Base-by-base conservation (phyloP, 345 rosid species). In the Fremontodendron californicum region DNA sequence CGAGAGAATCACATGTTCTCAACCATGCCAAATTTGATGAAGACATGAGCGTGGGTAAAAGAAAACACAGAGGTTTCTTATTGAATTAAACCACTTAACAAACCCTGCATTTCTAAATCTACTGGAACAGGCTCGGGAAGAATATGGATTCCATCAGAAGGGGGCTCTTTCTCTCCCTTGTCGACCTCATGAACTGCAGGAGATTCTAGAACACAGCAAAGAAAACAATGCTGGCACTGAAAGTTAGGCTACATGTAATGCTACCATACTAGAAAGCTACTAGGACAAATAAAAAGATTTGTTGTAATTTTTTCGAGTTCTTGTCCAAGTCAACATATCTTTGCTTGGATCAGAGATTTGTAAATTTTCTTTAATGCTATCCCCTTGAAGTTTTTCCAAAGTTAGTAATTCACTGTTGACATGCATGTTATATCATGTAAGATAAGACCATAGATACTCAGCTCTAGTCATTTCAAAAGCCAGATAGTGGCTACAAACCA, bases 141-240 rank as follows among this genome's bases (percentile, higher is more conserved):
- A 86, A 64, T 82, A 84, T 35, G 84, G 81, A 18, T 82, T 79
- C 51, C 70, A 81, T 3, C 87, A 82, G 13, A 68, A 68, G 27
- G 85, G 85, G 27, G 83, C 61, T 27, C 83, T 84, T 63, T 78
- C 78, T 3, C 75, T 80, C 72, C 89, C 85, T 29, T 84, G 84
- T 75, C 58, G 19, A 10, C 84, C 84, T 2, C 78, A 80, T 27
- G 84, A 84, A 58, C n/a, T 80, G 74, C 87, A 65, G 69, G 72
- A 54, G 57, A 78, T 81, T 21, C 48, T 75, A 31, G 46, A 31
- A 19, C 35, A 62, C n/a, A n/a, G 9, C 69, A 75, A 42, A 43
- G 18, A 8, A 29, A 21, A 4, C 43, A 29, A 21, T 55, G 65
- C 29, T 8, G 40, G n/a, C 10, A n/a, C 49, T 39, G 65, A 37